Evolutionary conservation across 257 asterid genomes (phyloP).

Genomic region (Lycium ferocissimum): DNA sequence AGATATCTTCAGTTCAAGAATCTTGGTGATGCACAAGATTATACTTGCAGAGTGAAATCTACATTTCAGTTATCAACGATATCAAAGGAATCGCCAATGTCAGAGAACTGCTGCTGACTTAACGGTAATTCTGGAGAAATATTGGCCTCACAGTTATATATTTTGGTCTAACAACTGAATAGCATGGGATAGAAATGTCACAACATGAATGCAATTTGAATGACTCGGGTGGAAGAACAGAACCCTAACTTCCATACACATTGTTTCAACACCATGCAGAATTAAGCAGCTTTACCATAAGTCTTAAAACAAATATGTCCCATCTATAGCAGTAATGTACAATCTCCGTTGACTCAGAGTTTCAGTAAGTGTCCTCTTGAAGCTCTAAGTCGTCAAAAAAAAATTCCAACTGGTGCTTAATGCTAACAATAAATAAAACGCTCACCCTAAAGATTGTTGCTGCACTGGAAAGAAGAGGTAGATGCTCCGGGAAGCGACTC

Average conservation of each 20-base stretch:
- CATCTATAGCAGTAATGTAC: background rate
- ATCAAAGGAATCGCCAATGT: background rate
- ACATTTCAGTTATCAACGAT: background rate
- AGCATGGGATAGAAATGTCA: background rate
- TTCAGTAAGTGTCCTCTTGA: background rate
- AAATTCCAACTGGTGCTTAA: background rate
- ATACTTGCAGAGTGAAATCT: background rate
- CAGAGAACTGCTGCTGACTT: background rate
- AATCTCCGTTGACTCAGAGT: background rate
- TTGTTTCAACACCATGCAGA: conserved; percentile 3
- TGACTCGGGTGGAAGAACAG: background rate
- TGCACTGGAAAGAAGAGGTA: conserved; percentile 84
- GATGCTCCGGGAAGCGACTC: conserved; percentile 79
- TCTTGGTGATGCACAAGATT: background rate
- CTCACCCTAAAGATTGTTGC: conserved; percentile 95
- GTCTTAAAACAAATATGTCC: background rate
- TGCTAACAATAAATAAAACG: conserved; percentile 25
- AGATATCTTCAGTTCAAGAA: conserved; percentile 2
- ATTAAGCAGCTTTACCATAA: background rate
- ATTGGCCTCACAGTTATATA: background rate
- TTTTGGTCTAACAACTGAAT: background rate
- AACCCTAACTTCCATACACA: background rate
- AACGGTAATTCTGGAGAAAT: background rate
- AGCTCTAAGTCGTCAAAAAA: background rate
- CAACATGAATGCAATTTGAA: background rate